A percentile compares a stretch with the other conserved stretches of the same genome.
These are phyloP conservation scores for Erodium texanum DNA, from an alignment of 441 rosid species.

Conservation along the genomic window DNA sequence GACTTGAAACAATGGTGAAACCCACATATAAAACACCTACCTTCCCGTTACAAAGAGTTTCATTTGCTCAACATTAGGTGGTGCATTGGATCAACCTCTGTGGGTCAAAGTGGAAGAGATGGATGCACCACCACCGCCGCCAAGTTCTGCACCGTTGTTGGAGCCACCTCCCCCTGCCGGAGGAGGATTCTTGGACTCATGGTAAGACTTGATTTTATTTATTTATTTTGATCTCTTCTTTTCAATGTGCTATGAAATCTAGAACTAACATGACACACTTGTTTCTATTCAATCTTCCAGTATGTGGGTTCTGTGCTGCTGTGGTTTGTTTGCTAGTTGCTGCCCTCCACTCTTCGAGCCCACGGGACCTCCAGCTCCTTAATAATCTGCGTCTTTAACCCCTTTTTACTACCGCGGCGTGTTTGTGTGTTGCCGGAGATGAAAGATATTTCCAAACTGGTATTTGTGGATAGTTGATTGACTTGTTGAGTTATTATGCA, in stretches of 20 bases:
- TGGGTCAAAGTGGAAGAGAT: conserved; percentile 17
- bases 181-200: conserved; percentile 31
- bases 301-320: conserved; percentile 47
- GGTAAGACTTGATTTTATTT: conserved; percentile 23
- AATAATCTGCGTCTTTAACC: conserved; percentile 10
- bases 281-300: conserved; percentile 21
- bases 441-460: neutral
- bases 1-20: conserved; percentile 20
- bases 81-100: neutral
- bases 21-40: neutral
- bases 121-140: conserved; percentile 36
- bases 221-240: neutral
- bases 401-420: neutral
- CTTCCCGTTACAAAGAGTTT: conserved; percentile 5
- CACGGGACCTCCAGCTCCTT: conserved; percentile 32
- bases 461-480: neutral
- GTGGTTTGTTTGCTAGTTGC: conserved; percentile 42
- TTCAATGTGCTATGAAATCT: neutral
- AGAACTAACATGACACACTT: neutral
- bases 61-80: neutral
- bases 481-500: neutral
- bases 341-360: conserved; percentile 49
- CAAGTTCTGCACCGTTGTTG: conserved; percentile 26
- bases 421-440: neutral
- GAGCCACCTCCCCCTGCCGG: conserved; percentile 12